Conservation (phyloP, 1,284 basidiomycete species). For the Heliocybe sulcata region DNA sequence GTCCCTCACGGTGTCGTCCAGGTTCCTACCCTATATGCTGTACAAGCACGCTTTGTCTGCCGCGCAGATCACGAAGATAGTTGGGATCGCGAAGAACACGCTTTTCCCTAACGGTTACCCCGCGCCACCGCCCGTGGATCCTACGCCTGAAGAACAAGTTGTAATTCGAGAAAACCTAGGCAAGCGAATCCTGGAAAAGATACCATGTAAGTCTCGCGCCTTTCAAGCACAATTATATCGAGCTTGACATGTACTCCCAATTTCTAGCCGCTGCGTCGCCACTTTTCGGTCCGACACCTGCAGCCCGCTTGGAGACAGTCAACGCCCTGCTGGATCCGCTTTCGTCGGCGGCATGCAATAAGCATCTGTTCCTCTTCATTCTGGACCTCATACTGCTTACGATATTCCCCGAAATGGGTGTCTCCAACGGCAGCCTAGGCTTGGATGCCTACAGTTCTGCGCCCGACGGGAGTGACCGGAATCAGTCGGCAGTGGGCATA, state of each 20-base stretch:
- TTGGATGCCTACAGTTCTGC: background rate
- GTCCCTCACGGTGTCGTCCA: slow-evolving; percentile 16
- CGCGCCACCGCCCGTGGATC: slow-evolving; percentile 55
- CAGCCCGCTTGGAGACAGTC: slow-evolving; percentile 31
- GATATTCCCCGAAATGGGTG: slow-evolving; percentile 61
- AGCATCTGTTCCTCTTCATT: slow-evolving; percentile 56
- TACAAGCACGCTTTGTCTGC: slow-evolving; percentile 47
- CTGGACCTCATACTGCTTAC: slow-evolving; percentile 54
- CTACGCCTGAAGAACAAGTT: slow-evolving; percentile 62
- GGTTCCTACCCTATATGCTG: slow-evolving; percentile 59
- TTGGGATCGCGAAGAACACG: slow-evolving; percentile 47
- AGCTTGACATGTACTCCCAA: background rate
- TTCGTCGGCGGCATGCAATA: slow-evolving; percentile 51
- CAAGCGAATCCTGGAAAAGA: slow-evolving; percentile 33
- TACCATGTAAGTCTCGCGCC: slow-evolving; percentile 33
- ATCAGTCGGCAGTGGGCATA: background rate
- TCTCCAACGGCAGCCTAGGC: slow-evolving; percentile 5
- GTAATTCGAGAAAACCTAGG: slow-evolving; percentile 46
- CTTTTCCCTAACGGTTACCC: slow-evolving; percentile 82
- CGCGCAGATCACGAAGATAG: slow-evolving; percentile 34
- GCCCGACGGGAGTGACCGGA: background rate
- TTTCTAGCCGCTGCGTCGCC: slow-evolving; percentile 16
- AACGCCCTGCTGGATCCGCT: slow-evolving; percentile 50
- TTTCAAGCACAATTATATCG: background rate
- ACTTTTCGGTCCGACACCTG: slow-evolving; percentile 40